phyloP scores from a whole-genome alignment of 2,329 filamentous ascomycete species.

The Talaromyces verruculosus region DNA sequence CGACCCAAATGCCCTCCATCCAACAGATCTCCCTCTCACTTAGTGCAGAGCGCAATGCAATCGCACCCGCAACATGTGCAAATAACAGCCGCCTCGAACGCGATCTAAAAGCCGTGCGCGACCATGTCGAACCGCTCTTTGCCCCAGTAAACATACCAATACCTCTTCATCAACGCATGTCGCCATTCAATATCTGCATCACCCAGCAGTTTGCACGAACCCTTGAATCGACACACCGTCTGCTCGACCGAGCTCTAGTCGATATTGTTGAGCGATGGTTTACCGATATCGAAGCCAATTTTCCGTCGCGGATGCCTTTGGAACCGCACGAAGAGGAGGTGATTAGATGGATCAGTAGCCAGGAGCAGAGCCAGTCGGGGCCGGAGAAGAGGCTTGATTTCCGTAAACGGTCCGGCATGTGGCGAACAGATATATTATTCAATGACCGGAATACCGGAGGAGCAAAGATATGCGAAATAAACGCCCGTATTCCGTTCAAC shows the following conservation, averaged over 20 bases:
- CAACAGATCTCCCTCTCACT: constrained; percentile 20
- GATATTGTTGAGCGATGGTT: constrained; percentile 34
- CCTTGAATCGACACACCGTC: constrained; percentile 24
- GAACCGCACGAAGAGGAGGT: constrained; percentile 30
- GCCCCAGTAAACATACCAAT: background rate
- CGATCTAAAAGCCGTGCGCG: constrained; percentile 15
- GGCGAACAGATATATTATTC: constrained; percentile 32
- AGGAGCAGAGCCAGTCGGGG: constrained; percentile 7
- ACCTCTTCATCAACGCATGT: constrained; percentile 9
- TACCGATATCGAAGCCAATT: constrained; percentile 26
- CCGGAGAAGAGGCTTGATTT: background rate
- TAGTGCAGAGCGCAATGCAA: constrained; percentile 15
- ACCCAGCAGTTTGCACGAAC: constrained; percentile 6
- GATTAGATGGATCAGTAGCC: constrained; percentile 22
- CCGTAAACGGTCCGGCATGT: constrained; percentile 25
- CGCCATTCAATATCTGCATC: constrained; percentile 19
- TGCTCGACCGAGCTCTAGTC: constrained; percentile 28
- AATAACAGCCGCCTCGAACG: constrained; percentile 14
- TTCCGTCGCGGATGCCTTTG: constrained; percentile 31
- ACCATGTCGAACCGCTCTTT: constrained; percentile 8
- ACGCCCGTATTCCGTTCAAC: constrained; percentile 30
- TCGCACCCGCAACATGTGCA: constrained; percentile 15
- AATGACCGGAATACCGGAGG: constrained; percentile 8
- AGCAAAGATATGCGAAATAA: constrained; percentile 29
- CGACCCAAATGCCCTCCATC: background rate